Evolutionary conservation across 768 basidiomycete genomes (phyloP).

Genomic region (Suillus paluster): DNA sequence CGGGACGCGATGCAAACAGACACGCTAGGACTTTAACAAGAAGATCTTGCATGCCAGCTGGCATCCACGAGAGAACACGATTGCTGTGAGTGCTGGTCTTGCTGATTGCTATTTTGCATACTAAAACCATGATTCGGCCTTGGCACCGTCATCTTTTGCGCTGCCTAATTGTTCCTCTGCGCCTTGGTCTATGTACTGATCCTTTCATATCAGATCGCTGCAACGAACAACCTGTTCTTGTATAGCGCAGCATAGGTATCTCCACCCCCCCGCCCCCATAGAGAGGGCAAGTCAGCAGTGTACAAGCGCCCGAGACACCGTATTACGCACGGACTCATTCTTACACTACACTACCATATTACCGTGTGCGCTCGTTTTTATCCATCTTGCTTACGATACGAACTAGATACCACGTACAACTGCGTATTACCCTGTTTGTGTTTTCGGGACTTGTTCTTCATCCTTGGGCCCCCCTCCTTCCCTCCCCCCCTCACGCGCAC

Average conservation of each 20-base stretch:
- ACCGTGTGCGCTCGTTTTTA: constrained; percentile 9
- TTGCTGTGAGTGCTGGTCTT: constrained; percentile 69
- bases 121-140: not conserved
- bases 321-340: constrained; percentile 17
- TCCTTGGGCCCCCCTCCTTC: constrained; percentile 16
- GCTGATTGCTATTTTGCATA: not conserved
- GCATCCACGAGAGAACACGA: constrained; percentile 98
- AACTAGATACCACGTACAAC: constrained; percentile 25
- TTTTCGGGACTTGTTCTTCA: constrained; percentile 30
- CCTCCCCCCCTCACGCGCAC: constrained; percentile 14
- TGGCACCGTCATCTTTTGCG: not conserved
- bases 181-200: not conserved
- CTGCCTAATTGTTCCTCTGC: not conserved
- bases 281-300: constrained; percentile 6
- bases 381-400: constrained; percentile 38
- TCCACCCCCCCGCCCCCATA: not conserved
- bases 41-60: constrained; percentile 96
- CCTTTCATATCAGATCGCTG: constrained; percentile 70
- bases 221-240: constrained; percentile 57
- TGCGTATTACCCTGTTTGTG: constrained; percentile 21
- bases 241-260: constrained; percentile 46
- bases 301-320: constrained; percentile 23
- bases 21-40: constrained; percentile 92
- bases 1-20: constrained; percentile 89
- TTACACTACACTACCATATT: constrained; percentile 16